phyloP scores from a whole-genome alignment of 495 filamentous ascomycete genomes.

The Sporormia fimetaria region DNA sequence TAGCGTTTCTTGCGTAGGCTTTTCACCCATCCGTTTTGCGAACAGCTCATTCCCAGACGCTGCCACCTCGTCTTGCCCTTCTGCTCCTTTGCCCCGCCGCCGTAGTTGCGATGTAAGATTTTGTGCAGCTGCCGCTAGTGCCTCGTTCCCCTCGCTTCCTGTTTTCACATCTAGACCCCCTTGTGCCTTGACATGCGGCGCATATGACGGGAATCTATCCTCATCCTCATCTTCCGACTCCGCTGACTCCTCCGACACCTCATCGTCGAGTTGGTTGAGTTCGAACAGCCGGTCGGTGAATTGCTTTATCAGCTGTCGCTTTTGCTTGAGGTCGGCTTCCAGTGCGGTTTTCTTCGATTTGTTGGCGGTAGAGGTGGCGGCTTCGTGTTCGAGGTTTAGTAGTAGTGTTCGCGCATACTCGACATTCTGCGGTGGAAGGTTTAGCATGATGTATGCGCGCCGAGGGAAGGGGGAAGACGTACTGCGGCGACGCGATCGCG shows the following conservation, averaged over 20 bases:
- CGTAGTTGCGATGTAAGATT: conserved; percentile 28
- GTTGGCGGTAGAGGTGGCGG: conserved; percentile 46
- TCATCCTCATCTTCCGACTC: conserved; percentile 24
- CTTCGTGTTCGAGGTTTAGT: conserved; percentile 56
- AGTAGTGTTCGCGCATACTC: conserved; percentile 69
- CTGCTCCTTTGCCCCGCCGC: conserved; percentile 17
- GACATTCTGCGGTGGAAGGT: conserved; percentile 48
- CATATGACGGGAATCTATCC: conserved; percentile 25
- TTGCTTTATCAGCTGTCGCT: conserved; percentile 43
- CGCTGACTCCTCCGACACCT: conserved; percentile 18
- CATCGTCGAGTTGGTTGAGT: conserved; percentile 44
- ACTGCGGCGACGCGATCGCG: conserved; percentile 55
- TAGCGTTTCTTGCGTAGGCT: conserved; percentile 44
- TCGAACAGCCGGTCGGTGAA: conserved; percentile 32
- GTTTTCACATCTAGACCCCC: conserved; percentile 24
- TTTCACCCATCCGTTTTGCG: conserved; percentile 12
- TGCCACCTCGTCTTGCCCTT: conserved; percentile 10
- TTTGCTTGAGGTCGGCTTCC: conserved; percentile 53
- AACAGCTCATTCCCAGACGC: conserved; percentile 27
- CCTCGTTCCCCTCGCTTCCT: conserved; percentile 12
- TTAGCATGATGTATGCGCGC: background rate
- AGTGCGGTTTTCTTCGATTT: conserved; percentile 52
- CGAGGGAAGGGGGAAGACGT: conserved; percentile 25
- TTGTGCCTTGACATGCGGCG: conserved; percentile 20
- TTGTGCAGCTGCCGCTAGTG: conserved; percentile 18